These are phyloP conservation scores for Scenedesmus sp. DNA, from an alignment of 163 green algal genomes.

Conservation along the genomic window DNA sequence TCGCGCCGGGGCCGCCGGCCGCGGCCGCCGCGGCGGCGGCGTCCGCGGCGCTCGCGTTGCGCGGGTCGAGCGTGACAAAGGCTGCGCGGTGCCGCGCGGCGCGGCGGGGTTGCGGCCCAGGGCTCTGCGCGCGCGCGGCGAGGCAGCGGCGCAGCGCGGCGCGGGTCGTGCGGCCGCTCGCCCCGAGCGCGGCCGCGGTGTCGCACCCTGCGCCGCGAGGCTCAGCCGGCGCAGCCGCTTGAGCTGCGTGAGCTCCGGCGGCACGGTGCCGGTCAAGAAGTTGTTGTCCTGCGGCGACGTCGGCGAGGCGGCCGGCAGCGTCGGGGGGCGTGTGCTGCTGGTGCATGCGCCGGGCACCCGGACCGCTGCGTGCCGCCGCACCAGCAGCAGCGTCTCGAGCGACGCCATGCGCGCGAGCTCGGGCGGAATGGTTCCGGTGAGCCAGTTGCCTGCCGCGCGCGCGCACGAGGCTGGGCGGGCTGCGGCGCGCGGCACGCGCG, in stretches of 20 bases:
- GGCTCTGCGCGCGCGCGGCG: neutral
- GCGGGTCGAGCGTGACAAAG: neutral
- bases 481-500: no score
- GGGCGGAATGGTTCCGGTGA: slow-evolving; percentile 1
- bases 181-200: neutral
- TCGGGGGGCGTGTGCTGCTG: no score
- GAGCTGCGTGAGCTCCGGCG: slow-evolving; percentile 1
- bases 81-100: neutral
- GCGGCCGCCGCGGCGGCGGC: no score
- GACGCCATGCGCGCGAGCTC: neutral
- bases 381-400: slow-evolving; percentile 12
- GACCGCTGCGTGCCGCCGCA: no score
- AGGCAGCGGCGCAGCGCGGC: no score
- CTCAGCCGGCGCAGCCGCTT: neutral
- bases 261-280: neutral
- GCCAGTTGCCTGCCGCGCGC: slow-evolving; percentile 3
- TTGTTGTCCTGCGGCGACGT: no score
- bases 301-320: no score
- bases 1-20: no score
- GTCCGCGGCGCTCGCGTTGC: no score
- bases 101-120: neutral
- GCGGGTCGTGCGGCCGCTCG: no score
- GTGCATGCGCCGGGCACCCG: no score
- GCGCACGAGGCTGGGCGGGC: no score
- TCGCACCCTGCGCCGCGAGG: slow-evolving; percentile 4